phyloP scores from a whole-genome alignment of 495 filamentous ascomycete genomes.

The Daldinia decipiens region DNA sequence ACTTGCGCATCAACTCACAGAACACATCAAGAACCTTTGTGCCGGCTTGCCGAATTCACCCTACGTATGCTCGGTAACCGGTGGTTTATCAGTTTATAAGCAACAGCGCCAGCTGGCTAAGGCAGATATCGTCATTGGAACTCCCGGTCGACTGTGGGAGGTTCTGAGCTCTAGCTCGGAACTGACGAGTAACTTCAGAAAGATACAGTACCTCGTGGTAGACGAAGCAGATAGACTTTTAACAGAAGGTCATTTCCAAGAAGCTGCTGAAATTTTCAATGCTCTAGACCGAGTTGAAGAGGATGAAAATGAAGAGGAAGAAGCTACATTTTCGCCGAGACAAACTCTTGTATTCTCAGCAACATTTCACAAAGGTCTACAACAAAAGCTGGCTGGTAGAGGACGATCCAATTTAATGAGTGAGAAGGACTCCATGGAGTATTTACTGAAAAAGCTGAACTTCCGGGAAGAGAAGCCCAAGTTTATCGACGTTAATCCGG shows the following conservation, averaged over 20 bases:
- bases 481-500: constrained; percentile 90
- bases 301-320: constrained; percentile 50
- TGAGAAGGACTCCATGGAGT: constrained; percentile 86
- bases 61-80: constrained; percentile 83
- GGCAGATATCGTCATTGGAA: constrained; percentile 90
- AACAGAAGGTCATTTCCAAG: constrained; percentile 94
- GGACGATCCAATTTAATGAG: constrained; percentile 71
- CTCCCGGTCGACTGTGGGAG: constrained; percentile 94
- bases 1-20: constrained; percentile 86
- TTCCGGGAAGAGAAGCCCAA: constrained; percentile 85
- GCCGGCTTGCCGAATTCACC: constrained; percentile 68
- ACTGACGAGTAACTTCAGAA: constrained; percentile 69
- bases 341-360: constrained; percentile 98
- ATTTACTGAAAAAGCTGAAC: constrained; percentile 87
- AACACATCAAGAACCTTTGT: constrained; percentile 80
- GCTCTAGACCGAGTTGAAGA: constrained; percentile 70
- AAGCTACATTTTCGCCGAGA: constrained; percentile 53
- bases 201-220: constrained; percentile 83
- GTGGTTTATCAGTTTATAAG: constrained; percentile 91
- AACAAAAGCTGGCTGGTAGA: constrained; percentile 88
- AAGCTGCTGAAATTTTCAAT: constrained; percentile 84
- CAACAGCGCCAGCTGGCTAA: constrained; percentile 80
- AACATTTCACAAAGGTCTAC: constrained; percentile 89
- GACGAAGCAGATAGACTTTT: constrained; percentile 95
- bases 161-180: constrained; percentile 72